A percentile compares a stretch with the other conserved stretches of the same genome.
phyloP scores from a whole-genome alignment of 2,329 filamentous ascomycete species.

The Arthrobotrys megalospora region DNA sequence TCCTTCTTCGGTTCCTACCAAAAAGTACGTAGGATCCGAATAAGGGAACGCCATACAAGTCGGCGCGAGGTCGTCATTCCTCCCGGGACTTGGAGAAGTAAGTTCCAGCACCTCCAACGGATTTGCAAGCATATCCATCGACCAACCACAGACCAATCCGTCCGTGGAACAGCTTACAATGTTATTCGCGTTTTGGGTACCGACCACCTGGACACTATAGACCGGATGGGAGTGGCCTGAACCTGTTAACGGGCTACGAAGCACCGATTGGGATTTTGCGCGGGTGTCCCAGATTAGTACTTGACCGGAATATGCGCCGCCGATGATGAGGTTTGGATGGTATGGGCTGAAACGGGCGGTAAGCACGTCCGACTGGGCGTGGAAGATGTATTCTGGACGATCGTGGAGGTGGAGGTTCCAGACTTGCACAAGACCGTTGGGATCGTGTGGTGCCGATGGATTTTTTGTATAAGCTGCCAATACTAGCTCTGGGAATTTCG shows the following conservation, averaged over 20 bases:
- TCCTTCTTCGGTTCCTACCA: constrained; percentile 96
- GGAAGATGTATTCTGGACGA: constrained; percentile 95
- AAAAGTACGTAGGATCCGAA: constrained; percentile 96
- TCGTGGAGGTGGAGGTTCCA: constrained; percentile 98
- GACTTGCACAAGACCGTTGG: constrained; percentile 91
- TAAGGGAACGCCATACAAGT: constrained; percentile 95
- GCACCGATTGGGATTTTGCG: constrained; percentile 87
- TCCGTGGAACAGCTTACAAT: constrained; percentile 98
- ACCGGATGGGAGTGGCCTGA: constrained; percentile 96
- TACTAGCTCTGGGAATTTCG: constrained; percentile 92
- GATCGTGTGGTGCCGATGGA: constrained; percentile 91
- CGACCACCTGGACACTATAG: constrained; percentile 94
- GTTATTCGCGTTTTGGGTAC: constrained; percentile 98
- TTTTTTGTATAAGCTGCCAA: constrained; percentile 98
- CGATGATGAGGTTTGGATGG: constrained; percentile 94
- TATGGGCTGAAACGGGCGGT: constrained; percentile 99
- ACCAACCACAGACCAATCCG: constrained; percentile 96
- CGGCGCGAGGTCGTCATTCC: constrained; percentile 93
- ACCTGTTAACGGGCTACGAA: constrained; percentile 95
- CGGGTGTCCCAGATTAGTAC: constrained; percentile 97
- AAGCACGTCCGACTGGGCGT: constrained; percentile 94
- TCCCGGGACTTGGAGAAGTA: constrained; percentile 81
- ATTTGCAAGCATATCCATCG: constrained; percentile 96
- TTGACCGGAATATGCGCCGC: constrained; percentile 96
- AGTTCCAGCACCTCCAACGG: constrained; percentile 95